phyloP scores from a whole-genome alignment of 1,284 basidiomycete species.

The Ustilago trichophora region DNA sequence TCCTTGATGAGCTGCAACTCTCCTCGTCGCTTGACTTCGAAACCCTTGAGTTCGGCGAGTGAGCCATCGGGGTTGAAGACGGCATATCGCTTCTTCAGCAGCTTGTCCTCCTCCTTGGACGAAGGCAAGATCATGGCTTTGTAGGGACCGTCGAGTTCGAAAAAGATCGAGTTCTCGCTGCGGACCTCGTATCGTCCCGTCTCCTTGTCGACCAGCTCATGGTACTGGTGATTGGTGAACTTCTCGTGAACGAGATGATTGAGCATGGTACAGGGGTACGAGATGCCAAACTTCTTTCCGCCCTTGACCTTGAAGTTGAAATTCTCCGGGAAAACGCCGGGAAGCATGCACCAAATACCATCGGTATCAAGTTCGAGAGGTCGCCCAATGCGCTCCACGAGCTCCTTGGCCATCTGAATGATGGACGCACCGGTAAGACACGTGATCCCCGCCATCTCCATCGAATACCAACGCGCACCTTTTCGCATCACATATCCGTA shows the following conservation, averaged over 20 bases:
- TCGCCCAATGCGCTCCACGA: conserved; percentile 93
- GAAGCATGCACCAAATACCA: conserved; percentile 99
- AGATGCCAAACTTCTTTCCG: conserved; percentile 88
- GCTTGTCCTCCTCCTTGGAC: conserved; percentile 98
- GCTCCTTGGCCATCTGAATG: conserved; percentile 98
- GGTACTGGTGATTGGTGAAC: conserved; percentile 99
- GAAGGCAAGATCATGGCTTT: conserved; percentile 99
- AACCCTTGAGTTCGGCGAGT: conserved; percentile 96
- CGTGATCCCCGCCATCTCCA: conserved; percentile 99
- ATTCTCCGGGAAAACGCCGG: conserved; percentile 96
- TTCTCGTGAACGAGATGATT: conserved; percentile 95
- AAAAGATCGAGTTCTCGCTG: conserved; percentile 99
- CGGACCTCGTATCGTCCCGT: conserved; percentile 87
- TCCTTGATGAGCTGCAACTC: conserved; percentile 99
- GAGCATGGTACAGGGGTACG: conserved; percentile 99
- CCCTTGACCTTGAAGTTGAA: conserved; percentile 90
- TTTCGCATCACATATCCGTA: conserved; percentile 99
- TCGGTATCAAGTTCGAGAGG: conserved; percentile 98
- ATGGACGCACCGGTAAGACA: conserved; percentile 98
- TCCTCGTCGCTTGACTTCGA: conserved; percentile 97
- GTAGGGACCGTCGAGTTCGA: conserved; percentile 98
- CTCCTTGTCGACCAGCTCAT: conserved; percentile 81
- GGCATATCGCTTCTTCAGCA: conserved; percentile 98
- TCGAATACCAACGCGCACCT: conserved; percentile 98
- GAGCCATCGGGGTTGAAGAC: conserved; percentile 99